Evolutionary conservation across 371 early-diverging fungal species (phyloP), one percentile per base, ranked within the genome.

Genomic region (Syncephalastrum contaminatum): DNA sequence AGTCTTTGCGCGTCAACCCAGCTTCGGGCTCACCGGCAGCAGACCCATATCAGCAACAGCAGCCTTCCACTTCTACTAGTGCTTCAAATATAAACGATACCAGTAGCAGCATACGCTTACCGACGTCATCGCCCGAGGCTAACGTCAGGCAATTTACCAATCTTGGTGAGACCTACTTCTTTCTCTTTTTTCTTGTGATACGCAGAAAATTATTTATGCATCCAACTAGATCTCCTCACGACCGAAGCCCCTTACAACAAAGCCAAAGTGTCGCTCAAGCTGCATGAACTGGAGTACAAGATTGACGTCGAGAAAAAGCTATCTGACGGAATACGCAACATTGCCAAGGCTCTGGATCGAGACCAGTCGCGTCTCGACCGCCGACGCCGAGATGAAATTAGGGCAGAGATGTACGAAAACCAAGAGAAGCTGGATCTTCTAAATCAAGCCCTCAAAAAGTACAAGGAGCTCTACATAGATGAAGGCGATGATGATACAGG

Each of bases 301-400:
- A 81, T 95, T 10, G 90, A 94, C 58, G 87, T 95, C 10, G 98
- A 96, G 80, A 86, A 82, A 60, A 91, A 92, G 62, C 82, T 95
- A 12, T 77, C 86, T 46, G 88, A 88, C 25, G 96, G 93, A 40
- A 75, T 83, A n/a, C 72, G 67, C 51, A 75, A 77, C 2, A 64
- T 84, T 70, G 73, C 75, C 16, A 70, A 70, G 27, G 81, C 80
- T 15, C 63, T 81, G 49, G 81, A 82, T 13, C 51, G 65, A 6
- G 63, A 58, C 14, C 62, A 72, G 24, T 56, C 63, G 21, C 43
- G 50, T 5, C 57, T 56, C 5, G 83, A 87, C 60, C 77, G 81
- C 46, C 86, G 85, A 59, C 80, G 83, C 40, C 66, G 81, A 20
- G 70, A 71, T 20, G 89, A 88, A 42, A 81, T 89, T 24, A 73